Evolutionary conservation across 2,329 filamentous ascomycete genomes (phyloP).

Genomic region (Orbilia ellipsospora): DNA sequence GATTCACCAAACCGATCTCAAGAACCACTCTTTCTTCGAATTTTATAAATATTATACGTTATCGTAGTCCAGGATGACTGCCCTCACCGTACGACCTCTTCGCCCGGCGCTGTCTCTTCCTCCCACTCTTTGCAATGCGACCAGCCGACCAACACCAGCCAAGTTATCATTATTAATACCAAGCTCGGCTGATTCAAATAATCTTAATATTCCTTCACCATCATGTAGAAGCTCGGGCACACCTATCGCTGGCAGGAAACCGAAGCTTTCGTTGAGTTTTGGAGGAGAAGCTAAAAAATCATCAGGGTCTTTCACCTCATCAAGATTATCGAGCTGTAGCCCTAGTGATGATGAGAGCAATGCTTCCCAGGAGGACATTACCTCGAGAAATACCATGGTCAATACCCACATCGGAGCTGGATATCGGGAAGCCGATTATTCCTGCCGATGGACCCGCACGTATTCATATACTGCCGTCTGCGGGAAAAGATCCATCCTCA

Average conservation of each 20-base stretch:
- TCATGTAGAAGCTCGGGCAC: slow-evolving; percentile 48
- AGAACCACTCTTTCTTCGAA: too few relatives aligned
- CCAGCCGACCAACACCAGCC: slow-evolving; percentile 36
- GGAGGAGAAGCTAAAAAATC: slow-evolving; percentile 38
- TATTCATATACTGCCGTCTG: slow-evolving; percentile 50
- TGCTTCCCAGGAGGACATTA: slow-evolving; percentile 52
- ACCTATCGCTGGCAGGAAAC: slow-evolving; percentile 39
- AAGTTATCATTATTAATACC: slow-evolving; percentile 54
- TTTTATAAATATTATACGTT: slow-evolving; percentile 22
- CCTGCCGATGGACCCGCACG: slow-evolving; percentile 48
- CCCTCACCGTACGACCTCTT: slow-evolving; percentile 52
- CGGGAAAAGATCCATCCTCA: slow-evolving; percentile 51
- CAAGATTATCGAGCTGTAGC: slow-evolving; percentile 47
- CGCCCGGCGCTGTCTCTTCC: slow-evolving; percentile 52
- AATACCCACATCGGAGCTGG: slow-evolving; percentile 48
- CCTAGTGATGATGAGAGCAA: slow-evolving; percentile 45
- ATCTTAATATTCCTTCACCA: slow-evolving; percentile 36
- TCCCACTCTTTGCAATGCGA: slow-evolving; percentile 46
- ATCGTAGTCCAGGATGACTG: slow-evolving; percentile 55
- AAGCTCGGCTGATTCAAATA: slow-evolving; percentile 23
- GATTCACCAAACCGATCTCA: slow-evolving; percentile 7
- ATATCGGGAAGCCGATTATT: slow-evolving; percentile 19
- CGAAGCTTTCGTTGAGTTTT: slow-evolving; percentile 52
- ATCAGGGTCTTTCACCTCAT: slow-evolving; percentile 15
- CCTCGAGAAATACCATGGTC: slow-evolving; percentile 48